These are phyloP conservation scores for Sclerotiophoma versabilis DNA, from an alignment of 2,329 filamentous ascomycete species.

Conservation along the genomic window DNA sequence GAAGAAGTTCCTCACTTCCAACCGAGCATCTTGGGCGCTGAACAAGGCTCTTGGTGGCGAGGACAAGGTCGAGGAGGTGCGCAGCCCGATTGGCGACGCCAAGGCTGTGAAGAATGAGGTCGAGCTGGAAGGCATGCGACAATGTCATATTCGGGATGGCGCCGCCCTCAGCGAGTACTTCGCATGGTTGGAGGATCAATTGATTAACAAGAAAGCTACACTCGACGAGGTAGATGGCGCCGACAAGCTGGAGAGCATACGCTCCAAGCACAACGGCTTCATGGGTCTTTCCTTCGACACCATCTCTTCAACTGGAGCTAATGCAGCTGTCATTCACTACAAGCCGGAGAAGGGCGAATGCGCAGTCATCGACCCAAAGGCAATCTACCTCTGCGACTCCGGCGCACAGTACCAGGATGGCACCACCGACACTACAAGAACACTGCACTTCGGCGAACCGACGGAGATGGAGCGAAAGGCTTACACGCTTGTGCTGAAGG, in stretches of 20 bases:
- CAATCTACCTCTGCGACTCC: conserved; percentile 94
- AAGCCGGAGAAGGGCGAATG: conserved; percentile 82
- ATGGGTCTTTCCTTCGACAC: conserved; percentile 93
- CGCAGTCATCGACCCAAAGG: conserved; percentile 80
- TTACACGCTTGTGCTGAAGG: conserved; percentile 94
- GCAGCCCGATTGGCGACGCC: conserved; percentile 86
- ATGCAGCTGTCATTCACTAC: conserved; percentile 96
- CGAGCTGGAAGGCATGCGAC: conserved; percentile 90
- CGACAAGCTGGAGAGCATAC: conserved; percentile 83
- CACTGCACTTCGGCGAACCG: conserved; percentile 87
- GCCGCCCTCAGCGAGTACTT: conserved; percentile 92
- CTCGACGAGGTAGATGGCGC: conserved; percentile 92
- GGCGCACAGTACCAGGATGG: conserved; percentile 96
- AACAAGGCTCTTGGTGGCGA: conserved; percentile 86
- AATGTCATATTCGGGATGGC: conserved; percentile 92
- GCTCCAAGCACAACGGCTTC: conserved; percentile 75
- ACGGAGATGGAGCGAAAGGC: conserved; percentile 83
- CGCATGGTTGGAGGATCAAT: conserved; percentile 92
- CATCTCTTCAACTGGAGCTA: conserved; percentile 92
- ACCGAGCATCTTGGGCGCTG: conserved; percentile 90
- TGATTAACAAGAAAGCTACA: conserved; percentile 73
- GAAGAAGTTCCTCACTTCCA: conserved; percentile 83
- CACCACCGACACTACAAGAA: conserved; percentile 94
- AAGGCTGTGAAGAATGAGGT: conserved; percentile 94
- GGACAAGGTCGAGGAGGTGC: conserved; percentile 80